Conservation (phyloP, 306 rosid genomes). For the Rubus idaeus region DNA sequence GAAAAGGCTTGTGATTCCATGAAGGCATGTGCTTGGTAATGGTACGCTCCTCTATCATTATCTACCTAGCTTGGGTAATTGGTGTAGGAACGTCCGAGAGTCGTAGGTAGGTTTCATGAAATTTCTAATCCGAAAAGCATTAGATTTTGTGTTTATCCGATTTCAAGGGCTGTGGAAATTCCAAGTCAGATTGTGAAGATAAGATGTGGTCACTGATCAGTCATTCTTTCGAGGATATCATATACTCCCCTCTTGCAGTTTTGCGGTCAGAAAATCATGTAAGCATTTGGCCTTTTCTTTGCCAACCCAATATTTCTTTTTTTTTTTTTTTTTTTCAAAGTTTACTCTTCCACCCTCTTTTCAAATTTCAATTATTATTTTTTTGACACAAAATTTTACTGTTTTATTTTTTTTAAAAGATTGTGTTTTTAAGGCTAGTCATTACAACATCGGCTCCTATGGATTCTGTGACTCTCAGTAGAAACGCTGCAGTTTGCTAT, state of each 20-base stretch:
- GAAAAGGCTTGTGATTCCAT: no score
- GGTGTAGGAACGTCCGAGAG: neutral
- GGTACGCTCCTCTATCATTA: no score
- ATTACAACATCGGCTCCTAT: neutral
- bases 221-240: conserved; percentile 6
- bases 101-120: neutral
- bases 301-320: neutral
- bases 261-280: conserved; percentile 7
- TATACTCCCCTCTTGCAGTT: neutral
- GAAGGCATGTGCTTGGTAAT: no score
- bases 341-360: neutral
- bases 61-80: neutral
- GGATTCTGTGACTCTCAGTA: no score
- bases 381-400: no score
- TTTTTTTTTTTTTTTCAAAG: no score
- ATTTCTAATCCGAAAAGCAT: neutral
- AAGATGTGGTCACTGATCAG: conserved; percentile 20
- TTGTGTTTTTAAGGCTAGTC: neutral
- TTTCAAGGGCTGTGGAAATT: conserved; percentile 22
- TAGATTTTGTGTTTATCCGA: conserved; percentile 25
- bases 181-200: conserved; percentile 27
- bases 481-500: no score
- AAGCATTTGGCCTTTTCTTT: neutral
- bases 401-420: neutral
- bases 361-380: no score